Evolutionary conservation across 441 rosid species (phyloP).

Genomic region (Codiaeum variegatum): DNA sequence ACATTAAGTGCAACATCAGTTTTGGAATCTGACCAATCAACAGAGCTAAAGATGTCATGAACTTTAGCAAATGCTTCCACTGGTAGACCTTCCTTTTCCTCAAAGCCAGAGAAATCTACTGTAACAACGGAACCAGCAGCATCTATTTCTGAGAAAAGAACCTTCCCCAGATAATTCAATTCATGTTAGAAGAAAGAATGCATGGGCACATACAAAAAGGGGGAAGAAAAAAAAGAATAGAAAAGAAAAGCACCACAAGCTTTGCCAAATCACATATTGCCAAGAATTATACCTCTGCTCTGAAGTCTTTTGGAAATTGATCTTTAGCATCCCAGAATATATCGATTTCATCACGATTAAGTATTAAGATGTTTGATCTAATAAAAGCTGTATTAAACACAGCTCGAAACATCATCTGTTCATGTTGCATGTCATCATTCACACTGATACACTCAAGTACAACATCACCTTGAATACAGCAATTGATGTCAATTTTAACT

Average conservation of each 20-base stretch:
- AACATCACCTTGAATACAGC: conserved; percentile 83
- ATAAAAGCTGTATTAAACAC: conserved; percentile 93
- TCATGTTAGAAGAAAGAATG: conserved; percentile 24
- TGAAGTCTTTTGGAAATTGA: conserved; percentile 77
- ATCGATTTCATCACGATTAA: conserved; percentile 87
- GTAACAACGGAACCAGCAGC: conserved; percentile 58
- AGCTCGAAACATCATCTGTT: conserved; percentile 75
- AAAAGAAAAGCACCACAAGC: conserved; percentile 17
- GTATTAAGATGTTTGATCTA: conserved; percentile 90
- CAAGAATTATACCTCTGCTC: conserved; percentile 68
- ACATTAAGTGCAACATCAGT: conserved; percentile 68
- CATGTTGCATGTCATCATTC: conserved; percentile 68
- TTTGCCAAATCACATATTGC: conserved; percentile 16
- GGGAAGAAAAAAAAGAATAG: conserved; percentile 14
- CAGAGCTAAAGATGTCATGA: conserved; percentile 77
- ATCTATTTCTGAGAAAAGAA: conserved; percentile 96
- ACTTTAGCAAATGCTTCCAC: conserved; percentile 89
- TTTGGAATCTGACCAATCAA: conserved; percentile 69
- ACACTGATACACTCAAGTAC: conserved; percentile 86
- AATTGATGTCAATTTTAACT: conserved; percentile 84
- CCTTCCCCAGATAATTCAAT: conserved; percentile 45
- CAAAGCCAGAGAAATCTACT: conserved; percentile 56
- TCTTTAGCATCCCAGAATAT: conserved; percentile 78
- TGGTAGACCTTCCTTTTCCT: conserved; percentile 83
- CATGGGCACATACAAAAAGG: not conserved